Percentiles rank a stretch among this genome's conserved stretches.
Evolutionary conservation across 495 filamentous ascomycete species (phyloP).

Genomic region (Clavariopsis aquatica): DNA sequence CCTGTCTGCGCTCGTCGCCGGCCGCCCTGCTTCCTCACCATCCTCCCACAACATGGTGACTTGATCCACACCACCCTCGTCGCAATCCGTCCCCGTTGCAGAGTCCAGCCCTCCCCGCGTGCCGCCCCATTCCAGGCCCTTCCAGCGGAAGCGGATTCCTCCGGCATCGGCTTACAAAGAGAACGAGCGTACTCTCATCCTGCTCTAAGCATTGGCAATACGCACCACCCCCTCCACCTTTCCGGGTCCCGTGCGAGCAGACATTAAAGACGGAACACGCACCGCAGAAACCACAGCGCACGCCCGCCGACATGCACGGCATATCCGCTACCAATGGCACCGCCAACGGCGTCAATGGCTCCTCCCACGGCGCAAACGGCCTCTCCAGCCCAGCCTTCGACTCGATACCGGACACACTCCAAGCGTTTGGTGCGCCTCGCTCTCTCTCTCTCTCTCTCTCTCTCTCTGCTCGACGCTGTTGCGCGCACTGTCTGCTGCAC

Average conservation of each 20-base stretch:
- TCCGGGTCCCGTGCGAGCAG: not conserved
- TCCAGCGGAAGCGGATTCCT: constrained; percentile 7
- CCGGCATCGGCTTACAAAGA: constrained; percentile 36
- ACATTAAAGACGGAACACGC: not conserved
- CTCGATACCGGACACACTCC: constrained; percentile 79
- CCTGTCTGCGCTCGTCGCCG: too few species aligned
- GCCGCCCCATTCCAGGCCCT: not conserved
- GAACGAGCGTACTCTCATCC: not conserved
- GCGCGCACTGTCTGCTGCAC: too few species aligned
- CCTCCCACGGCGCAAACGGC: constrained; percentile 16
- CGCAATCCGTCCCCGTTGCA: not conserved
- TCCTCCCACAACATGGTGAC: too few species aligned
- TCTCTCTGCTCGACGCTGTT: not conserved
- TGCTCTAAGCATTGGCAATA: constrained; percentile 32
- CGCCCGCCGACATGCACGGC: not conserved
- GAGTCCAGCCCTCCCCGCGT: not conserved
- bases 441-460: constrained; percentile 4
- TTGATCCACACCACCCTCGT: not conserved
- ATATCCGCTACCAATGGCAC: constrained; percentile 19
- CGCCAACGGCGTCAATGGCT: constrained; percentile 24
- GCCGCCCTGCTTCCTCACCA: not conserved
- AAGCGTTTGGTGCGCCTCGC: constrained; percentile 72
- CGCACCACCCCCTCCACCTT: not conserved
- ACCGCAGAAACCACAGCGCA: not conserved
- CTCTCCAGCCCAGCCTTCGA: constrained; percentile 59